Percentiles rank a stretch among this genome's conserved stretches.
Conservation (phyloP, 1,284 basidiomycete genomes). For the Fomitopsis betulina region DNA sequence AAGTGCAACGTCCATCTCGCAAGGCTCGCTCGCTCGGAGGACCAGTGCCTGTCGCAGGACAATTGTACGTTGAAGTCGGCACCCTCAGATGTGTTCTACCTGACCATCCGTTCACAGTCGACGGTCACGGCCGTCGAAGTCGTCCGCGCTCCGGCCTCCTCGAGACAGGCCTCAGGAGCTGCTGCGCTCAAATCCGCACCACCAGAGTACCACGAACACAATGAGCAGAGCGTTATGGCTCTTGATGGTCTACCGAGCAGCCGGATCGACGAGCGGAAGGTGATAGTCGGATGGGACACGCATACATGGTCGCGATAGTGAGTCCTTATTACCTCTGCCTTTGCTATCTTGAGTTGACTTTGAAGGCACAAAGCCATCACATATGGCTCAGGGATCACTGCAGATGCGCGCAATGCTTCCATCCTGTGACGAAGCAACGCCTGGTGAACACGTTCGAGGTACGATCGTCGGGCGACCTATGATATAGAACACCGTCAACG, state of each 20-base stretch:
- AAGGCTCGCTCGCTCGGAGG: background rate
- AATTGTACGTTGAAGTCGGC: background rate
- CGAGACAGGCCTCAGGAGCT: background rate
- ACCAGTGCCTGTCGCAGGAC: background rate
- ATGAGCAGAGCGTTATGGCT: background rate
- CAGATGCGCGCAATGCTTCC: slow-evolving; percentile 84
- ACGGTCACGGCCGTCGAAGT: background rate
- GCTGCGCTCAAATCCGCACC: slow-evolving; percentile 2
- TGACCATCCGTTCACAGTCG: background rate
- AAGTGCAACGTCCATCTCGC: background rate
- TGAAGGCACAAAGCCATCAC: slow-evolving; percentile 47
- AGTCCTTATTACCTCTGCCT: slow-evolving; percentile 22
- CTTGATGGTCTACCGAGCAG: slow-evolving; percentile 47
- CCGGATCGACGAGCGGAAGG: slow-evolving; percentile 51
- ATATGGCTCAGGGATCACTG: slow-evolving; percentile 85
- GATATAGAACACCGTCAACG: background rate
- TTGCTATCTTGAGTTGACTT: background rate
- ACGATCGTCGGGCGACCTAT: background rate
- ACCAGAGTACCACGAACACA: background rate
- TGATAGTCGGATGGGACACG: slow-evolving; percentile 66
- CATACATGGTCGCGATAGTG: slow-evolving; percentile 69
- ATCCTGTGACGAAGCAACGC: slow-evolving; percentile 87
- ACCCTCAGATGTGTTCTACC: background rate
- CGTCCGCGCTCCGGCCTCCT: background rate
- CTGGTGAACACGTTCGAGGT: slow-evolving; percentile 84